Evolutionary conservation across 228 moss, liverwort and hornwort species (phyloP).

Genomic region (Sphagnum magellanicum): DNA sequence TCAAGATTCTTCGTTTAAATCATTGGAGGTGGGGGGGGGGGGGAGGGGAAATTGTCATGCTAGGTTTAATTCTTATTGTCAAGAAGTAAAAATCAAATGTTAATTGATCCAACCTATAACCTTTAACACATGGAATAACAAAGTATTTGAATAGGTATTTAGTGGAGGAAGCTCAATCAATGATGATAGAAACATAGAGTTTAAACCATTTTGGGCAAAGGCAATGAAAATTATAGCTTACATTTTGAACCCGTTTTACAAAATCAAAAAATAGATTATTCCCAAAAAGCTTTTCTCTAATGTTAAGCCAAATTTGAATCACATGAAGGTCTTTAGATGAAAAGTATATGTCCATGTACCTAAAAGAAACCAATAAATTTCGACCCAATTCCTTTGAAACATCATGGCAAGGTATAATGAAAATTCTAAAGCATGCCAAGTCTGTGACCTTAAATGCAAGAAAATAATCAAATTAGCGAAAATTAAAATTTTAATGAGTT

Average conservation of each 20-base stretch:
- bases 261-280: background rate
- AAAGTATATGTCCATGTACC: background rate
- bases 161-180: background rate
- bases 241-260: background rate
- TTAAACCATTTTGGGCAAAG: background rate
- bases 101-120: background rate
- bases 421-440: background rate
- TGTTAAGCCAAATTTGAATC: background rate
- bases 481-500: background rate
- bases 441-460: background rate
- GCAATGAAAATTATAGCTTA: background rate
- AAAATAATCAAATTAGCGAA: background rate
- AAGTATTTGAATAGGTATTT: conserved; percentile 1
- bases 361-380: background rate
- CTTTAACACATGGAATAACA: conserved; percentile 4
- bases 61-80: background rate
- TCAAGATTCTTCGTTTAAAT: background rate
- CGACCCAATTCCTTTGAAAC: background rate
- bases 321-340: background rate
- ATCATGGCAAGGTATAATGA: background rate
- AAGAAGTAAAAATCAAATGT: background rate
- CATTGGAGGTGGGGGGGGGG: background rate
- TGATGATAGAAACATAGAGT: background rate
- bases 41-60: background rate
- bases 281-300: background rate